phyloP scores from a whole-genome alignment of 2,329 filamentous ascomycete genomes.

The Coniosporium tulheliwenetii region DNA sequence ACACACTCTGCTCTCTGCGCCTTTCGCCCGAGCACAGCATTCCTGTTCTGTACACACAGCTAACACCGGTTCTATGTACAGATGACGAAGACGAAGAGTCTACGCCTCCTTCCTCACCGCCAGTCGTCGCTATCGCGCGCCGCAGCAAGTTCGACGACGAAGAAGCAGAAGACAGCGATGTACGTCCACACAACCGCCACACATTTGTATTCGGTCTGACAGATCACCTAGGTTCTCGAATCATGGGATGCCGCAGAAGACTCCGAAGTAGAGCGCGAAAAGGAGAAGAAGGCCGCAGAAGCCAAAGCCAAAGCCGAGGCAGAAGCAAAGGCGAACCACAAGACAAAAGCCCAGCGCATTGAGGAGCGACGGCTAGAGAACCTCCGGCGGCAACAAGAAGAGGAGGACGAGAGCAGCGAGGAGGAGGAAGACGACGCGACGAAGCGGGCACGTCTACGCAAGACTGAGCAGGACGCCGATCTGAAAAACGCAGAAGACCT shows the following conservation, averaged over 20 bases:
- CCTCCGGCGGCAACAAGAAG: constrained; percentile 39
- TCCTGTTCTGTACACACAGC: too few species aligned
- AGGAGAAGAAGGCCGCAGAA: constrained; percentile 72
- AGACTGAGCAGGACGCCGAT: constrained; percentile 75
- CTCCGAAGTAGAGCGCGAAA: constrained; percentile 91
- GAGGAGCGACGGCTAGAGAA: constrained; percentile 53
- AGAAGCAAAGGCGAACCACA: constrained; percentile 78
- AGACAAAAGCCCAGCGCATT: constrained; percentile 73
- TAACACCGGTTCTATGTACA: constrained; percentile 3
- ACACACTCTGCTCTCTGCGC: too few species aligned
- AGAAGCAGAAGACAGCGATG: constrained; percentile 66
- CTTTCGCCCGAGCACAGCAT: too few species aligned
- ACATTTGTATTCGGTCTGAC: constrained; percentile 2
- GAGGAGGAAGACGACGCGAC: constrained; percentile 61
- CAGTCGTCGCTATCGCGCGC: constrained; percentile 26
- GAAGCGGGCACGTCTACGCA: constrained; percentile 57
- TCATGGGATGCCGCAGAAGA: constrained; percentile 96
- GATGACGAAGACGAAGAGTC: constrained; percentile 41
- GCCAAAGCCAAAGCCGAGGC: constrained; percentile 81
- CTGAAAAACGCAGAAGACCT: constrained; percentile 82
- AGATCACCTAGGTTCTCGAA: constrained; percentile 57
- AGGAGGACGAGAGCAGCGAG: constrained; percentile 41
- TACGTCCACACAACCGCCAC: constrained; percentile 30
- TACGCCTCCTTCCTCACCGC: constrained; percentile 30
- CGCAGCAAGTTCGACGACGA: constrained; percentile 81